Base-by-base conservation (phyloP, 345 rosid species). In the Turritis glabra region DNA sequence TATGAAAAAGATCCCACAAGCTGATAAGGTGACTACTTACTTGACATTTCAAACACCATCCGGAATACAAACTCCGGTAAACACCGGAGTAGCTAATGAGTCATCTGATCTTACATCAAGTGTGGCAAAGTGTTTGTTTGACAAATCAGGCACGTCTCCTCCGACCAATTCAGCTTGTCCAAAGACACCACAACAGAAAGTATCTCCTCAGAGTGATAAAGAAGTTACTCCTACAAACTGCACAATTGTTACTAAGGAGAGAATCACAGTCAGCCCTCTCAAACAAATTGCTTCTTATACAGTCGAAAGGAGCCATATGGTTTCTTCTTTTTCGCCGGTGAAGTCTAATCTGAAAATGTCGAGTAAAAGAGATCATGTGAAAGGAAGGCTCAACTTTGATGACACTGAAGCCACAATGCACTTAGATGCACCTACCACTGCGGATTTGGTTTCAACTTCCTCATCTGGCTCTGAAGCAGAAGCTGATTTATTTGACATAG, bases 381-480 rank as follows among this genome's bases (percentile, higher is more conserved):
- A 92, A 71, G 92, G 97, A 75, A 88, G 94, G 80, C 86, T 96
- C 15, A 92, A 92, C 75, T 96, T 96, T 27, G 94, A 87, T 80
- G 89, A 83, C 65, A 77, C 92, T 41, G 89, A 88, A 56, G 76
- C 52, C 21, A 46, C 80, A 54, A 65, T 54, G 76, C 69, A 32
- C 55, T 25, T 58, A n/a, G 89, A 83, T 52, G 73, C 81, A 56
- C 79, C 84, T 47, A 15, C 40, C 19, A 69, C 26, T 7, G 78
- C 10, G 8, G 74, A 77, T 29, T 14, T 63, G 50, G 73, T 43
- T 19, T 65, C 80, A 22, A 26, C 73, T 51, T 84, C 85, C 1
- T 79, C 91, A 22, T 88, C 95, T 10, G 95, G 88, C 72, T 88
- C 93, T 52, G 91, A 91, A 60, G 78, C 85, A 48, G 91, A 93